These are phyloP conservation scores for Nevesoporus exiguus DNA, from an alignment of 768 basidiomycete species.

Conservation along the genomic window DNA sequence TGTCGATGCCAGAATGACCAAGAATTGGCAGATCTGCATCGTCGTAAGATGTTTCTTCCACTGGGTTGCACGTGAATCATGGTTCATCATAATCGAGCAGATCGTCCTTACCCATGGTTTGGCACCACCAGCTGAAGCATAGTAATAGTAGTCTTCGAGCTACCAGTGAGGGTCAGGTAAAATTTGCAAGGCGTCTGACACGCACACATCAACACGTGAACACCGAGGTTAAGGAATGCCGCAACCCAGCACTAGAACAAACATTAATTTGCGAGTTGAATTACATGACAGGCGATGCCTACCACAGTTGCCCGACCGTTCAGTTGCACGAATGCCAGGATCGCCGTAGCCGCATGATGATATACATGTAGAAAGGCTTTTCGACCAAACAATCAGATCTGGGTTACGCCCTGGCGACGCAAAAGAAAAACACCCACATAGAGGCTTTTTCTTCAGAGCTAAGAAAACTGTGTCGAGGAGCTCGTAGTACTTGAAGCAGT, in stretches of 20 bases:
- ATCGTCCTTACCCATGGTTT: slow-evolving; percentile 16
- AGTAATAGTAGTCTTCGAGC: slow-evolving; percentile 90
- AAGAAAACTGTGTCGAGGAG: slow-evolving; percentile 94
- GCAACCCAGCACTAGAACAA: slow-evolving; percentile 80
- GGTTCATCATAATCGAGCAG: not conserved
- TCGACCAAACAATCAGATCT: not conserved
- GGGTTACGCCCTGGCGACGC: not conserved
- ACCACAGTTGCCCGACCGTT: slow-evolving; percentile 88
- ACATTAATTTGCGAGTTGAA: not conserved
- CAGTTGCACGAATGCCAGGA: slow-evolving; percentile 90
- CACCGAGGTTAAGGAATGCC: slow-evolving; percentile 80
- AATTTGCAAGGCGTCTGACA: slow-evolving; percentile 11
- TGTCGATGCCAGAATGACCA: slow-evolving; percentile 12
- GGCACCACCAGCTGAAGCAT: slow-evolving; percentile 73
- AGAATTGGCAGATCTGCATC: slow-evolving; percentile 22
- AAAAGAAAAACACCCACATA: slow-evolving; percentile 52
- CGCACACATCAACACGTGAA: slow-evolving; percentile 96
- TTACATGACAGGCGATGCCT: slow-evolving; percentile 29
- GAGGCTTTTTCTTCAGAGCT: slow-evolving; percentile 93
- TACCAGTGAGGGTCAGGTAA: not conserved
- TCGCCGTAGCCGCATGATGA: slow-evolving; percentile 93
- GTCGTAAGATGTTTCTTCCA: slow-evolving; percentile 27
- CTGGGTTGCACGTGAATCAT: slow-evolving; percentile 1
- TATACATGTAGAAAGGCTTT: slow-evolving; percentile 94
- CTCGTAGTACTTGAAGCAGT: slow-evolving; percentile 95